A percentile compares a stretch with the other conserved stretches of the same genome.
Evolutionary conservation across 345 rosid genomes (phyloP).

Genomic region (Clarkia xantiana): DNA sequence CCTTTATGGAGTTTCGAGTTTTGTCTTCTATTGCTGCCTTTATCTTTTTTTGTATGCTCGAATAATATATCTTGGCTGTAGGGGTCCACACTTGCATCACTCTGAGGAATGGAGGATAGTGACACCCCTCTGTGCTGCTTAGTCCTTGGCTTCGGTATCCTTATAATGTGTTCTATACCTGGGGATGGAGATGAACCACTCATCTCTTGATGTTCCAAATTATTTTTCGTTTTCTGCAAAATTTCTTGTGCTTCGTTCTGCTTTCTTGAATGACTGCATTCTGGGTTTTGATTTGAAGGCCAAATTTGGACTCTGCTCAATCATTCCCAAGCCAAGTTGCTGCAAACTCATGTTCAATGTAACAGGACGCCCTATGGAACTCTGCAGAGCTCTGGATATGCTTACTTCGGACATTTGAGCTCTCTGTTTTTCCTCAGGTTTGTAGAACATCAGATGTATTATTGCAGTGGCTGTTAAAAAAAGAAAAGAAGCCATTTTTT

Average conservation of each 20-base stretch:
- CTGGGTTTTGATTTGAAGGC: constrained; percentile 7
- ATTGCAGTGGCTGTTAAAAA: constrained; percentile 15
- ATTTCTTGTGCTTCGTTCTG: constrained; percentile 4
- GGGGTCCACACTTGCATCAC: constrained; percentile 18
- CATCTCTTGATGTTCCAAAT: constrained; percentile 1
- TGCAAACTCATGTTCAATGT: constrained; percentile 17
- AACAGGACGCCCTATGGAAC: constrained; percentile 16
- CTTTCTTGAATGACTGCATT: constrained; percentile 7
- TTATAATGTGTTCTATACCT: constrained; percentile 3
- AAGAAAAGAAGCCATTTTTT: background rate
- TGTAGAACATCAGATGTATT: constrained; percentile 18
- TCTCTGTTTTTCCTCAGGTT: constrained; percentile 15
- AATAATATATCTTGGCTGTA: constrained; percentile 21
- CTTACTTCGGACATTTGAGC: constrained; percentile 22
- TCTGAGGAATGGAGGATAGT: constrained; percentile 19
- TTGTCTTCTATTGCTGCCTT: constrained; percentile 9
- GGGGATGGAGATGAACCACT: background rate
- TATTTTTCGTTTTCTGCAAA: constrained; percentile 6
- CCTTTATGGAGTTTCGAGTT: constrained; percentile 6
- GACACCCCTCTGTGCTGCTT: constrained; percentile 13
- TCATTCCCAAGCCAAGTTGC: constrained; percentile 12
- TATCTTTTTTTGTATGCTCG: constrained; percentile 10
- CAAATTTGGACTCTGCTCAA: background rate
- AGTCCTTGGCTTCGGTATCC: constrained; percentile 6
- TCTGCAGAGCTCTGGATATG: constrained; percentile 15